phyloP scores from a whole-genome alignment of 495 filamentous ascomycete genomes.

The Lepidopterella palustris region DNA sequence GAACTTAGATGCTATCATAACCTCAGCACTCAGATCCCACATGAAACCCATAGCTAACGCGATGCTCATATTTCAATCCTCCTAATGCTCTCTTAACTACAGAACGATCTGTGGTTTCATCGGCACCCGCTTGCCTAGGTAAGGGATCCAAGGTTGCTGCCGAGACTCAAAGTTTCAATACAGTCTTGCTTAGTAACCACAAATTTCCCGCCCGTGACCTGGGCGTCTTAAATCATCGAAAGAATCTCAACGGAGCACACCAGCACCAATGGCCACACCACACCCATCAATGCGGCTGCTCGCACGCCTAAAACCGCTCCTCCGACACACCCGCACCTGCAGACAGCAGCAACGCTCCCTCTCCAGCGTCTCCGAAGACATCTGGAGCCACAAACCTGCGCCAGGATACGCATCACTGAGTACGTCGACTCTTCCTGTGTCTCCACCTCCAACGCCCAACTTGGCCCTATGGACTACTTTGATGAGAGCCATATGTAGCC shows the following conservation, averaged over 20 bases:
- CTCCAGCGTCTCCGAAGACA: slow-evolving; percentile 18
- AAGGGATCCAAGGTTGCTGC: too few species aligned
- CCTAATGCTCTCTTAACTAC: too few species aligned
- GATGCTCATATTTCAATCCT: too few species aligned
- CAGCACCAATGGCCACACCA: slow-evolving; percentile 18
- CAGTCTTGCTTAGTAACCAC: too few species aligned
- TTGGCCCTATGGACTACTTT: too few species aligned
- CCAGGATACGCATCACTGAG: neutral
- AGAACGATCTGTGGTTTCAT: too few species aligned
- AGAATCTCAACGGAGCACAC: neutral
- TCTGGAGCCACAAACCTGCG: slow-evolving; percentile 5
- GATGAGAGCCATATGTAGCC: too few species aligned
- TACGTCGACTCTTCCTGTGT: neutral
- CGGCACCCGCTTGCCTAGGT: too few species aligned
- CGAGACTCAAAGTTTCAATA: too few species aligned
- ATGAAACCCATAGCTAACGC: too few species aligned
- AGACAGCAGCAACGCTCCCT: slow-evolving; percentile 20
- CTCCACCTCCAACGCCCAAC: neutral
- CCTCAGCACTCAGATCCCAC: too few species aligned
- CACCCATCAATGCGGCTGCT: slow-evolving; percentile 20
- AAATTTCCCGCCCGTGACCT: neutral
- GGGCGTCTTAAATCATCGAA: neutral
- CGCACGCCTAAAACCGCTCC: slow-evolving; percentile 19
- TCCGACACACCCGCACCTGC: slow-evolving; percentile 22
- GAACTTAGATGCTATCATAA: too few species aligned